A percentile compares a stretch with the other conserved stretches of the same genome.
phyloP scores from a whole-genome alignment of 1,284 basidiomycete species.

The Phenoliferia sp. region DNA sequence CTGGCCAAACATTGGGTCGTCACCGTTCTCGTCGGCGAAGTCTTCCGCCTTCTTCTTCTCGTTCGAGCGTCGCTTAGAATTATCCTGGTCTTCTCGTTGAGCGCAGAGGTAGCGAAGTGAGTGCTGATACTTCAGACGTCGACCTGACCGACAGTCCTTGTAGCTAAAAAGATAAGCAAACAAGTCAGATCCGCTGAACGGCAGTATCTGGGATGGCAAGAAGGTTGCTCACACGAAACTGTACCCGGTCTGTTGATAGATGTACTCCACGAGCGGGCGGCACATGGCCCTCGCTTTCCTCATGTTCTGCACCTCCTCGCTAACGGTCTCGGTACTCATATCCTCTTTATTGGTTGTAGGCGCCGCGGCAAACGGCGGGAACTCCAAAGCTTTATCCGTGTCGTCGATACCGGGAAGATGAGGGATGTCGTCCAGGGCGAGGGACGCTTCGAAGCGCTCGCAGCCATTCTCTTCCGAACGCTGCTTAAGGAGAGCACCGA shows the following conservation, averaged over 20 bases:
- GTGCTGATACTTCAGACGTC: slow-evolving; percentile 2
- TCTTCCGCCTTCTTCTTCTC: background rate
- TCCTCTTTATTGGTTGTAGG: background rate
- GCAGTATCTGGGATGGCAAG: background rate
- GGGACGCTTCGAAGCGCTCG: background rate
- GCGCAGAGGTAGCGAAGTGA: slow-evolving; percentile 10
- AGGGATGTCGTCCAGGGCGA: background rate
- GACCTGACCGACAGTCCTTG: slow-evolving; percentile 7
- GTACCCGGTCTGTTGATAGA: slow-evolving; percentile 1
- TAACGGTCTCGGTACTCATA: background rate
- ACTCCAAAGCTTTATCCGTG: background rate
- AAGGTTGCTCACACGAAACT: slow-evolving; percentile 3
- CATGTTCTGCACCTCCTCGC: background rate
- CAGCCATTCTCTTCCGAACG: background rate
- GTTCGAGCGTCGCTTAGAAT: background rate
- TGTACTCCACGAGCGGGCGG: slow-evolving; percentile 2
- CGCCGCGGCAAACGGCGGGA: background rate
- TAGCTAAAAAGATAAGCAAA: background rate
- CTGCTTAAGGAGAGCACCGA: background rate
- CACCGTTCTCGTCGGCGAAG: background rate
- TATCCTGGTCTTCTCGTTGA: slow-evolving; percentile 2
- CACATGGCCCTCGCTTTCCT: background rate
- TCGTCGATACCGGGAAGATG: background rate
- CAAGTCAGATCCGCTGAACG: background rate
- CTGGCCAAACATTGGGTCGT: background rate